These are phyloP conservation scores for Claviceps purpurea DNA, from an alignment of 2,329 filamentous ascomycete species.

Conservation along the genomic window DNA sequence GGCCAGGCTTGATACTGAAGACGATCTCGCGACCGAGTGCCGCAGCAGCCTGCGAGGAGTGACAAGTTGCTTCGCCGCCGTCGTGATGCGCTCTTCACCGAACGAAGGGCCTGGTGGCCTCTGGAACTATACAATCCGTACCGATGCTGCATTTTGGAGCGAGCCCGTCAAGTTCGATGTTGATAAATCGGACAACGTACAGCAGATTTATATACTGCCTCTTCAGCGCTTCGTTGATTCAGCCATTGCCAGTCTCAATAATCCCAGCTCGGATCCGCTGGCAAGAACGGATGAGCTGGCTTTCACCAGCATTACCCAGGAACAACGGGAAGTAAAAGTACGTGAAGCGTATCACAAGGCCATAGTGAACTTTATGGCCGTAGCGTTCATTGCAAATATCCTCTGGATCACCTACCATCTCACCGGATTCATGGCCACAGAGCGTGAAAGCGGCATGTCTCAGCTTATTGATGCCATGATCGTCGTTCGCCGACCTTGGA, in stretches of 20 bases:
- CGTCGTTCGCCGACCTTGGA: slow-evolving; percentile 59
- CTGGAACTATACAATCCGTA: slow-evolving; percentile 81
- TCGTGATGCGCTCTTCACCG: slow-evolving; percentile 65
- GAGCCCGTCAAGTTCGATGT: slow-evolving; percentile 52
- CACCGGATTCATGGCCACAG: slow-evolving; percentile 71
- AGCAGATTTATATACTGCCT: slow-evolving; percentile 64
- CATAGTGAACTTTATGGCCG: slow-evolving; percentile 62
- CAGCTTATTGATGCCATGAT: slow-evolving; percentile 88
- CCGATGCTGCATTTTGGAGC: slow-evolving; percentile 50
- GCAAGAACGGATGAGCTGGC: slow-evolving; percentile 47
- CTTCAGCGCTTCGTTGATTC: slow-evolving; percentile 67
- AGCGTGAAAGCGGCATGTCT: slow-evolving; percentile 77
- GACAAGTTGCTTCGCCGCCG: slow-evolving; percentile 58
- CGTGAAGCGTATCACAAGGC: slow-evolving; percentile 54
- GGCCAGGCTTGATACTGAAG: slow-evolving; percentile 37
- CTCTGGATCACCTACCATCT: slow-evolving; percentile 79
- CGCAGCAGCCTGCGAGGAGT: slow-evolving; percentile 51
- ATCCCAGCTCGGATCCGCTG: slow-evolving; percentile 26
- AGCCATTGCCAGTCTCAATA: slow-evolving; percentile 48
- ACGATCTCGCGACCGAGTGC: slow-evolving; percentile 50
- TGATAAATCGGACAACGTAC: slow-evolving; percentile 53
- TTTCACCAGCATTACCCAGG: slow-evolving; percentile 57
- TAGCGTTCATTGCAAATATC: slow-evolving; percentile 67
- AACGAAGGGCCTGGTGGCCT: slow-evolving; percentile 48
- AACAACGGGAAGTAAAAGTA: slow-evolving; percentile 53